Evolutionary conservation across 768 basidiomycete genomes (phyloP).

Genomic region (Phlebiopsis flavidoalba): DNA sequence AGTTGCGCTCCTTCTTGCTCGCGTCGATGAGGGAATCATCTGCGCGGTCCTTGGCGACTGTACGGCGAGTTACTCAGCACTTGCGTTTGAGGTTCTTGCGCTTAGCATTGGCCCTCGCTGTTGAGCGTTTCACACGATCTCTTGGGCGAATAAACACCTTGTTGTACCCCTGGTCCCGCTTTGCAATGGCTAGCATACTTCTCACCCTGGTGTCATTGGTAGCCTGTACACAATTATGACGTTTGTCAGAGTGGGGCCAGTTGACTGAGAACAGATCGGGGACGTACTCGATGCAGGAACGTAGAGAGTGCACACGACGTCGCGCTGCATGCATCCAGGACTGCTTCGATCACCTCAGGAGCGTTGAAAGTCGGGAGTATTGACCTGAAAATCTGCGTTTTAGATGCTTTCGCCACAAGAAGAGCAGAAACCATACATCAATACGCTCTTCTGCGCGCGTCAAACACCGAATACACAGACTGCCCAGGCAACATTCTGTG

Average conservation of each 20-base stretch:
- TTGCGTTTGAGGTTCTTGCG: conserved; percentile 31
- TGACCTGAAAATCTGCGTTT: conserved; percentile 33
- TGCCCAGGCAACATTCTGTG: conserved; percentile 70
- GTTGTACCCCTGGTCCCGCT: conserved; percentile 74
- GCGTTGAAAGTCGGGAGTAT: conserved; percentile 72
- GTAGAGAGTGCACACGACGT: conserved; percentile 55
- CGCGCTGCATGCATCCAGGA: conserved; percentile 56
- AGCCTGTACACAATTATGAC: conserved; percentile 14
- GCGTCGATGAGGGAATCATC: conserved; percentile 55
- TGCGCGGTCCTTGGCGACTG: conserved; percentile 56
- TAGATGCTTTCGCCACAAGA: neutral
- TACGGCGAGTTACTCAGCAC: no score
- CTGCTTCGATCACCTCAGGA: conserved; percentile 50
- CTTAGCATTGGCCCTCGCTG: conserved; percentile 34
- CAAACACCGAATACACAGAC: conserved; percentile 53
- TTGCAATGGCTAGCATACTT: conserved; percentile 50
- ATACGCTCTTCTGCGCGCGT: conserved; percentile 55
- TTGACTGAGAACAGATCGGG: neutral
- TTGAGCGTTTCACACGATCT: conserved; percentile 52
- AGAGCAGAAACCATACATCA: conserved; percentile 41
- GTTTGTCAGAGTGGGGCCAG: no score
- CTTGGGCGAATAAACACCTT: conserved; percentile 53
- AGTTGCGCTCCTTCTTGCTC: conserved; percentile 62
- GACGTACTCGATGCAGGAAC: conserved; percentile 33
- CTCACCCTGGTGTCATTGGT: conserved; percentile 51